A percentile compares a stretch with the other conserved stretches of the same genome.
These are phyloP conservation scores for Coemansia sp. DNA, from an alignment of 192 early-diverging fungal species.

Conservation along the genomic window DNA sequence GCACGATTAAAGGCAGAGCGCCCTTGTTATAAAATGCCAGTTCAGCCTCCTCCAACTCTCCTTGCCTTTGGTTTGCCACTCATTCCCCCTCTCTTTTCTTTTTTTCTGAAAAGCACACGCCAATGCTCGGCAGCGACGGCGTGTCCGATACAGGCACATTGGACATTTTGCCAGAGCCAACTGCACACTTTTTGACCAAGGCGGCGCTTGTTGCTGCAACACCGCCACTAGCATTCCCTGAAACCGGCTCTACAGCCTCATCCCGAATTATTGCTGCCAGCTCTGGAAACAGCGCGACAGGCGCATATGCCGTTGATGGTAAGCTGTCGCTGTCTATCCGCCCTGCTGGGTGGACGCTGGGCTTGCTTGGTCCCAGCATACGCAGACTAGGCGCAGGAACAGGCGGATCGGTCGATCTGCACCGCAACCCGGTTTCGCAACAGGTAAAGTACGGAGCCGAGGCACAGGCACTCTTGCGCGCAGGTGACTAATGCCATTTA, in stretches of 20 bases:
- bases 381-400: constrained; percentile 47
- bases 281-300: background rate
- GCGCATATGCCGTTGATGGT: constrained; percentile 32
- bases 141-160: background rate
- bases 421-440: constrained; percentile 13
- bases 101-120: background rate
- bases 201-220: constrained; percentile 15
- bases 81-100: background rate
- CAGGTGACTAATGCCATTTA: background rate
- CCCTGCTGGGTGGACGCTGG: constrained; percentile 38
- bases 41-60: too few relatives aligned
- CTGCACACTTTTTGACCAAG: constrained; percentile 1
- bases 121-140: background rate
- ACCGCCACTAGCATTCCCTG: background rate
- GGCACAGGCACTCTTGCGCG: background rate
- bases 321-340: constrained; percentile 36
- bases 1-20: too few relatives aligned
- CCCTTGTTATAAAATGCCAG: too few relatives aligned
- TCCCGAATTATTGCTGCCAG: background rate
- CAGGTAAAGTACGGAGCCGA: constrained; percentile 4
- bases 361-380: constrained; percentile 24
- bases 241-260: background rate
- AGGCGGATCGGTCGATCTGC: constrained; percentile 45
- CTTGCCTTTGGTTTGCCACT: background rate
- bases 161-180: background rate